Evolutionary conservation across 495 filamentous ascomycete genomes (phyloP), one percentile per base, ranked within the genome.

Genomic region (Beverwykella pulmonaria): DNA sequence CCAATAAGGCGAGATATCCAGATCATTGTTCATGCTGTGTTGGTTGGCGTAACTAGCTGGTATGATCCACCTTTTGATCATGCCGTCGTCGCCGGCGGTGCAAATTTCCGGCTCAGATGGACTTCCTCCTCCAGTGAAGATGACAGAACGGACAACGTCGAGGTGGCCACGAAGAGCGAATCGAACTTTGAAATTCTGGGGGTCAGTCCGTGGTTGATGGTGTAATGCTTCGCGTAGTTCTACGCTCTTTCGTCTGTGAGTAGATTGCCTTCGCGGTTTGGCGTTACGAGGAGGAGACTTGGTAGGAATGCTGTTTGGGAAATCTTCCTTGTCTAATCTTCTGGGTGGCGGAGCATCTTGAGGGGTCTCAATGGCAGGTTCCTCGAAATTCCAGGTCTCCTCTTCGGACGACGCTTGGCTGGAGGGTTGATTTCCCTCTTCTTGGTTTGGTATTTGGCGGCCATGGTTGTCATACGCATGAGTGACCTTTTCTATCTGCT

Each of bases 41-140:
- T 75, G 67, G 50, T 75, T 83, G 23, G 88, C 88, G 58, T 90
- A 90, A 23, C 84, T 87, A 17, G 87, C 84, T 4, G 93, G 93
- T 32, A 98, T 92, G 66, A 96, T 93, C 90, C 96, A 98, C 62
- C 94, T 86, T 75, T 98, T 98, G 74, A 98, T 88, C 53, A 90
- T 87, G 52, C 93, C 93, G 73, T 98, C 94, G 73, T 98, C 94
- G 58, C 95, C 93, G 55, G 91, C 90, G 2, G 95, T 98, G 75
- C 93, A 97, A 53, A 98, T 93, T 76, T 98, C 94, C 0, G 94
- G 94, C 74, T 98, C 94, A 8, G 91, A 89, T 5, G 91, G 91
- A 74, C 90, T 96, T 49, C 94, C 94, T 34, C 93, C 93, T 9
- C 94, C 95, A 8, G 92, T 97, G 78, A 98, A 98, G 65, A 96